Conservation (phyloP, 495 filamentous ascomycete species). For the Penicillium coprophilum region DNA sequence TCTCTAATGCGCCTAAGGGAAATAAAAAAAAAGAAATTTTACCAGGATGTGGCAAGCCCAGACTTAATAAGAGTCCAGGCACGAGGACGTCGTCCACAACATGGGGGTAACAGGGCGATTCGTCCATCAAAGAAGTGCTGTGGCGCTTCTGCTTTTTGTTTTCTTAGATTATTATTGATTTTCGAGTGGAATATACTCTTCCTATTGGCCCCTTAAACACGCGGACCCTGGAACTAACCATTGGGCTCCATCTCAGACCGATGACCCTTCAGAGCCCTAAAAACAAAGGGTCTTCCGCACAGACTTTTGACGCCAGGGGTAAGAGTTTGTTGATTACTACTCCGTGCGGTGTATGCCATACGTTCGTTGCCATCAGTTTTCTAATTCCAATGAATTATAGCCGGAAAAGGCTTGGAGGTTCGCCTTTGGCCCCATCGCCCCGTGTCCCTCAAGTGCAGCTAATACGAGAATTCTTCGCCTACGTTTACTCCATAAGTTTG, state of each 20-base stretch:
- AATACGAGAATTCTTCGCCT: constrained; percentile 13
- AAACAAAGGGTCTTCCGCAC: constrained; percentile 17
- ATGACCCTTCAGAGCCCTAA: constrained; percentile 15
- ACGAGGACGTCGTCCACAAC: constrained; percentile 4
- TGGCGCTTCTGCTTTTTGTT: constrained; percentile 2
- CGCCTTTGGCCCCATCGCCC: constrained; percentile 1
- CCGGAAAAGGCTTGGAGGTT: background rate
- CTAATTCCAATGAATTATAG: background rate
- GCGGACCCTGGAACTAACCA: constrained; percentile 24
- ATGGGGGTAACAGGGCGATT: constrained; percentile 19
- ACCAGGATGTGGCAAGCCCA: constrained; percentile 25
- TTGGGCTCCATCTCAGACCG: constrained; percentile 20
- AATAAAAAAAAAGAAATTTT: constrained; percentile 19
- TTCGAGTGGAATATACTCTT: background rate
- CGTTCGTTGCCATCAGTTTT: background rate
- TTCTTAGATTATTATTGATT: constrained; percentile 9
- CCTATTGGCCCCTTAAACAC: constrained; percentile 15
- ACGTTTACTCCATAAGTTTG: background rate
- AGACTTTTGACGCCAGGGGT: constrained; percentile 14
- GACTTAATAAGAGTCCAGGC: constrained; percentile 26
- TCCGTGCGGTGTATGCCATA: too few relatives aligned
- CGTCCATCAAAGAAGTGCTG: constrained; percentile 13
- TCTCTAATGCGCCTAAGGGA: constrained; percentile 21
- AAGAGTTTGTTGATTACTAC: background rate
- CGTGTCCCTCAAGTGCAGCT: background rate